A percentile compares a stretch with the other conserved stretches of the same genome.
Conservation (phyloP, 73 alveolate species). For the Tetrahymena elliotti region DNA sequence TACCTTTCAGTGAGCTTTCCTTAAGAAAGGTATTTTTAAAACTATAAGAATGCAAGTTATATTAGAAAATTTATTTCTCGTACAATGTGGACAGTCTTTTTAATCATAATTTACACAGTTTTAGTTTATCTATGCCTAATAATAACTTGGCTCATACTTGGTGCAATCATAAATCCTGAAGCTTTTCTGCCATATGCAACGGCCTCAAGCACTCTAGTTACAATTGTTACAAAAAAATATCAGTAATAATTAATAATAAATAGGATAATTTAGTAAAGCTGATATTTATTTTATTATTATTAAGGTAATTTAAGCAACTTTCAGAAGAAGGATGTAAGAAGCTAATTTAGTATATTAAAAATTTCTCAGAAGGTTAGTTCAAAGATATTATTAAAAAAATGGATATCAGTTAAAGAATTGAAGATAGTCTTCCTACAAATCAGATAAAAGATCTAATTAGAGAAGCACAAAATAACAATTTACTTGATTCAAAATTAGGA, state of each 20-base stretch:
- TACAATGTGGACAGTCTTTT: constrained; percentile 28
- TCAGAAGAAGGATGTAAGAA: not conserved
- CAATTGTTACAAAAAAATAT: not conserved
- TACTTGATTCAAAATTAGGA: not conserved
- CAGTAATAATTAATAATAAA: not conserved
- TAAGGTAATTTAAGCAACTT: not conserved
- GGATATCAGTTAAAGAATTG: not conserved
- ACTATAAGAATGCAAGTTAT: constrained; percentile 18
- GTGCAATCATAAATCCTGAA: constrained; percentile 42
- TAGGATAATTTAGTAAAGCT: not conserved
- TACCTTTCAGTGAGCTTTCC: constrained; percentile 23
- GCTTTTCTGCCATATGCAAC: constrained; percentile 46
- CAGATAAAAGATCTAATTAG: not conserved
- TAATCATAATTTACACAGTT: constrained; percentile 3
- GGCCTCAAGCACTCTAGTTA: constrained; percentile 32
- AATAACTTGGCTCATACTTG: constrained; percentile 21
- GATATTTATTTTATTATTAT: not conserved
- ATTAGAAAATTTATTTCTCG: not conserved
- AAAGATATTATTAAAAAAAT: not conserved
- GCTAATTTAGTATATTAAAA: not conserved
- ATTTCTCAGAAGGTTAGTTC: not conserved
- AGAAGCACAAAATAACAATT: not conserved
- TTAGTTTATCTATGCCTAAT: constrained; percentile 7
- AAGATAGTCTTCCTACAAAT: not conserved
- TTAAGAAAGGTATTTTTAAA: constrained; percentile 25